phyloP scores from a whole-genome alignment of 2,329 filamentous ascomycete genomes.

The Penicillium aurantiogriseum region DNA sequence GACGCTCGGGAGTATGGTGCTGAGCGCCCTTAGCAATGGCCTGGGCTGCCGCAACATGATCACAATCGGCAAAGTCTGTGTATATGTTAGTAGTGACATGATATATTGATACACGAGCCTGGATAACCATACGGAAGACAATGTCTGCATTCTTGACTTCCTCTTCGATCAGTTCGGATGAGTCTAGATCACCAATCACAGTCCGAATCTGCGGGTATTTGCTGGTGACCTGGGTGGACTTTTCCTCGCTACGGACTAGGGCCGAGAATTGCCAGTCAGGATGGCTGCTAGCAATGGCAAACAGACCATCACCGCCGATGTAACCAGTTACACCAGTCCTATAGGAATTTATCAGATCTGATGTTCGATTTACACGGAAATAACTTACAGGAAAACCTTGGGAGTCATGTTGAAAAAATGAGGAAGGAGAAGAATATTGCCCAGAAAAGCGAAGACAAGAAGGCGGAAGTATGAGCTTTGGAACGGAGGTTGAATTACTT shows the following conservation, averaged over 20 bases:
- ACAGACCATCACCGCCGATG: constrained; percentile 55
- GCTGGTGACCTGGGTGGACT: constrained; percentile 40
- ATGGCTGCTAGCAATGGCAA: constrained; percentile 45
- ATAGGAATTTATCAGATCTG: constrained; percentile 14
- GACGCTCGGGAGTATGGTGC: constrained; percentile 35
- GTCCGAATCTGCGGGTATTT: constrained; percentile 44
- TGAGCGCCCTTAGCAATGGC: constrained; percentile 44
- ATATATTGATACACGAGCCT: no score
- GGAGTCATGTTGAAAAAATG: constrained; percentile 25
- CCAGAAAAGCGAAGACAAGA: neutral
- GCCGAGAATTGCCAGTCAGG: constrained; percentile 49
- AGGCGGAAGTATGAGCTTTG: no score
- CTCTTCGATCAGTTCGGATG: constrained; percentile 39
- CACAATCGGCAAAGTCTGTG: constrained; percentile 43
- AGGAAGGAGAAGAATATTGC: neutral
- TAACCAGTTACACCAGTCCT: constrained; percentile 55
- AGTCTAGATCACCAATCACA: constrained; percentile 46
- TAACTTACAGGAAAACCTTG: constrained; percentile 38
- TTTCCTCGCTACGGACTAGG: constrained; percentile 46
- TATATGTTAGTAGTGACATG: neutral
- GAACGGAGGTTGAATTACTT: constrained; percentile 5
- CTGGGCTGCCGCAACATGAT: constrained; percentile 43
- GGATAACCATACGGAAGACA: constrained; percentile 41
- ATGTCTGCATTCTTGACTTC: constrained; percentile 50
- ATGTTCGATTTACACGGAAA: constrained; percentile 8